A percentile compares a stretch with the other conserved stretches of the same genome.
These are phyloP conservation scores for Agrocybe pediades DNA, from an alignment of 768 basidiomycete species.

Conservation along the genomic window DNA sequence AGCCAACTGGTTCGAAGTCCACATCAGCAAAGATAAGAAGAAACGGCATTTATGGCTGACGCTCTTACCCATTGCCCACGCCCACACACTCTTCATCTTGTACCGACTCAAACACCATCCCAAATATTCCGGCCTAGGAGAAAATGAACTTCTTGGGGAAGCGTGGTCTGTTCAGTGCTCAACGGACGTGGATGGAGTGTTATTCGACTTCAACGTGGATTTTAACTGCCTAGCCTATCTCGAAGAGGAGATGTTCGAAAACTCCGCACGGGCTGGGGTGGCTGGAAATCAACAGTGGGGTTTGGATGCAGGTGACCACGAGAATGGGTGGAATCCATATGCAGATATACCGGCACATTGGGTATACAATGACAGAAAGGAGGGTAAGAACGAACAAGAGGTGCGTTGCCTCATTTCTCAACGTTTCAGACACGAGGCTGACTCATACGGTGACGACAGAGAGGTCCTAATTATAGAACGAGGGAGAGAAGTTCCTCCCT, in stretches of 20 bases:
- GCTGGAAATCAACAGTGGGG: conserved; percentile 21
- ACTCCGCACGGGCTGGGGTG: conserved; percentile 11
- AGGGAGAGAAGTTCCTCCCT: no score
- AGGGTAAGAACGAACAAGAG: background rate
- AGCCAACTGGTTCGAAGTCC: conserved; percentile 24
- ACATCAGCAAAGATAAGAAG: conserved; percentile 10
- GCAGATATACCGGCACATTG: conserved; percentile 2
- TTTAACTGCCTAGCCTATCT: conserved; percentile 18
- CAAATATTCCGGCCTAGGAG: background rate
- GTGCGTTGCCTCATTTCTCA: background rate
- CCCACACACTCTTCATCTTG: conserved; percentile 17
- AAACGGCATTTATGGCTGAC: conserved; percentile 5
- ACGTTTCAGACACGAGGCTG: no score
- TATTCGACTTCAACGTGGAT: conserved; percentile 22
- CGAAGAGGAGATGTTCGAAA: conserved; percentile 30
- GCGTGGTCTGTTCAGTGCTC: conserved; percentile 8
- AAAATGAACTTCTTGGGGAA: background rate
- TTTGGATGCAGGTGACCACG: conserved; percentile 20
- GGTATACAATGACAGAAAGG: conserved; percentile 5
- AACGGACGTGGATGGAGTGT: background rate
- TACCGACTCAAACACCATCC: background rate
- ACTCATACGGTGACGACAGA: no score
- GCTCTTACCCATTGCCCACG: conserved; percentile 11
- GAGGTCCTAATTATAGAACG: no score
- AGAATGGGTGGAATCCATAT: conserved; percentile 19